Base-by-base conservation (phyloP, 164 flowering plant species). In the Saururus chinensis region DNA sequence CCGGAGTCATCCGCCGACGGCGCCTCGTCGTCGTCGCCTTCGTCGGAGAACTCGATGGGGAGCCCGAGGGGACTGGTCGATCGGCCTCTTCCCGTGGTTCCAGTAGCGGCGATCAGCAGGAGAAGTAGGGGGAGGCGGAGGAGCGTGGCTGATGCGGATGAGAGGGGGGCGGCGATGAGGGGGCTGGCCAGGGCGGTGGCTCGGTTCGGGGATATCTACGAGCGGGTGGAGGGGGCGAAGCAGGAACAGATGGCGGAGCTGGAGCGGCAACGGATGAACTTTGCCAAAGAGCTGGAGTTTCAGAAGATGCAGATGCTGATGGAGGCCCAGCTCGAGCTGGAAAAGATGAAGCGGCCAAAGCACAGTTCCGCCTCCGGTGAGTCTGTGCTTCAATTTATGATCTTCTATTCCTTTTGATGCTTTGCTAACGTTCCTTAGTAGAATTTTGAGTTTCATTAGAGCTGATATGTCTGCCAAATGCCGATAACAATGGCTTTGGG, bases 261-360 rank as follows among this genome's bases (percentile, higher is more conserved):
- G 75, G 88, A 84, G 74, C 77, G 54, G 74, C 82, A 79, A 75
- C 74, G 86, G 59, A 73, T 84, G 84, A 80, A 77, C 69, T 76
- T 84, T 25, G 60, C 79, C 0, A 84, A 80, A 66, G 89, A 84
- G 51, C 53, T 84, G 13, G 89, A 84, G 76, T 73, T 70, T 54
- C 77, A 79, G 67, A 70, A 84, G 69, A 76, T 82, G 83, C 74
- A 79, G 40, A 73, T 84, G 80, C 73, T 80, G 25, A 71, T 79
- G 74, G 86, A 80, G 49, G 70, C 84, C n/a, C 81, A 84, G 53
- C 64, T 82, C 35, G 76, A 82, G 79, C 63, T 84, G 4, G 74
- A 76, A 71, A 82, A 77, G 74, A 74, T 66, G 57, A 81, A 84
- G 59, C 76, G 77, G 21, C 63, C 70, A 1, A 75, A 73, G 61